These are phyloP conservation scores for Rhizopogon rudus DNA, from an alignment of 768 basidiomycete species.

Conservation along the genomic window DNA sequence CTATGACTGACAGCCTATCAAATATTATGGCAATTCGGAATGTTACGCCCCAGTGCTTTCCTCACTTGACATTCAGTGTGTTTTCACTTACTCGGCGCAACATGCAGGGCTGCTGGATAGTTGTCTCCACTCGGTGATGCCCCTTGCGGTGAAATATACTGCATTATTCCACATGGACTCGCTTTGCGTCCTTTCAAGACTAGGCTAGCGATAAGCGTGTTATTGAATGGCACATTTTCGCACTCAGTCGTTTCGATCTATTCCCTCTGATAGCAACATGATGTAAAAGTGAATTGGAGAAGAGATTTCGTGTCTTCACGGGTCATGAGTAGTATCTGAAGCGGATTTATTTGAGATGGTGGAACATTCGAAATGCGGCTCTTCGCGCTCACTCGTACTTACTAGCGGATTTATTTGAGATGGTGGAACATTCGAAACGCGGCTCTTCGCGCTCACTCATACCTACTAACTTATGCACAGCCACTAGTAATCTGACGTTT, in stretches of 20 bases:
- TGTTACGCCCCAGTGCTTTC: background rate
- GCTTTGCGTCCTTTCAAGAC: background rate
- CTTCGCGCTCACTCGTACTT: background rate
- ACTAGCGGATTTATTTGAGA: background rate
- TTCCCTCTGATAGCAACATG: background rate
- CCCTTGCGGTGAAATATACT: background rate
- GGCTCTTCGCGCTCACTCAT: background rate
- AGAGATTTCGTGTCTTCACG: background rate
- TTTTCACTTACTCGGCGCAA: background rate
- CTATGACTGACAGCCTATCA: background rate
- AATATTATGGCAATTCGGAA: background rate
- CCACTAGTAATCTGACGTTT: too few species aligned
- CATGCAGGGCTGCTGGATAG: background rate
- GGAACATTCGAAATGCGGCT: background rate
- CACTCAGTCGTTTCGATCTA: background rate
- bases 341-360: background rate
- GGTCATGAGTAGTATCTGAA: background rate
- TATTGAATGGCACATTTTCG: background rate
- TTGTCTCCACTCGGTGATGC: background rate
- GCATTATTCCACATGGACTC: background rate
- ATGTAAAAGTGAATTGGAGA: constrained; percentile 1
- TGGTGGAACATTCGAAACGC: background rate
- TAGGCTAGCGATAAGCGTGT: background rate
- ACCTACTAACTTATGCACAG: background rate
- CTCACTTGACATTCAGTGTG: background rate